A percentile compares a stretch with the other conserved stretches of the same genome.
These are phyloP conservation scores for Alternaria hordeiaustralica DNA, from an alignment of 2,329 filamentous ascomycete genomes.

Conservation along the genomic window DNA sequence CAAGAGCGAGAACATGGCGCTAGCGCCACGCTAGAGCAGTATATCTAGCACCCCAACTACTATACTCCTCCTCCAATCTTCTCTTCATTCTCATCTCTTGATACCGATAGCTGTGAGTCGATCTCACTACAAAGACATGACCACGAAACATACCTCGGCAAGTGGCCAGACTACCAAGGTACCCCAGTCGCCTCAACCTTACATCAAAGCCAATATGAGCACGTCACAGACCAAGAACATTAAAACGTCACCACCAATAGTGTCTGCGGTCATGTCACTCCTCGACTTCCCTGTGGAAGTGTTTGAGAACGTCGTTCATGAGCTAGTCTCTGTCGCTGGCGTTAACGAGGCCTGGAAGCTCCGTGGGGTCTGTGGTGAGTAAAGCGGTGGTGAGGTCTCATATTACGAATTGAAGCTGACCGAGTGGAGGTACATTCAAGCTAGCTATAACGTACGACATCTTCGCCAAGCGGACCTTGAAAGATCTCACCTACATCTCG, in stretches of 20 bases:
- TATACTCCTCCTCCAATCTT: no score
- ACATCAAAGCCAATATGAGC: neutral
- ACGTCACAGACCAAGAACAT: neutral
- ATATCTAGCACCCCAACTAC: neutral
- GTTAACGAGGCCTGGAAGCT: neutral
- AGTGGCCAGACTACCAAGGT: neutral
- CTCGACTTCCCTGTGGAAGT: neutral
- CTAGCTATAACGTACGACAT: neutral
- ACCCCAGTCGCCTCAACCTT: neutral
- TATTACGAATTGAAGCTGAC: neutral
- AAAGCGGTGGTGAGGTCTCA: neutral
- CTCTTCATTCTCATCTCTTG: neutral
- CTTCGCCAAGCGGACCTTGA: neutral
- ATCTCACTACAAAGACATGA: no score
- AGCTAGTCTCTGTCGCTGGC: neutral
- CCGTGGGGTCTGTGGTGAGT: neutral
- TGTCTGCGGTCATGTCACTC: neutral
- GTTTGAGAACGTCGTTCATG: neutral
- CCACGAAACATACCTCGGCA: neutral
- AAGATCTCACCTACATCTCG: neutral
- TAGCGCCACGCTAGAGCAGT: neutral
- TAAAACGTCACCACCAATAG: no score
- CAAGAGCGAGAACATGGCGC: neutral
- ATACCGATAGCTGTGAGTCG: no score
- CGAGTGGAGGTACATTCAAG: neutral